Conservation (phyloP, 345 rosid genomes). For the Acer campestre region DNA sequence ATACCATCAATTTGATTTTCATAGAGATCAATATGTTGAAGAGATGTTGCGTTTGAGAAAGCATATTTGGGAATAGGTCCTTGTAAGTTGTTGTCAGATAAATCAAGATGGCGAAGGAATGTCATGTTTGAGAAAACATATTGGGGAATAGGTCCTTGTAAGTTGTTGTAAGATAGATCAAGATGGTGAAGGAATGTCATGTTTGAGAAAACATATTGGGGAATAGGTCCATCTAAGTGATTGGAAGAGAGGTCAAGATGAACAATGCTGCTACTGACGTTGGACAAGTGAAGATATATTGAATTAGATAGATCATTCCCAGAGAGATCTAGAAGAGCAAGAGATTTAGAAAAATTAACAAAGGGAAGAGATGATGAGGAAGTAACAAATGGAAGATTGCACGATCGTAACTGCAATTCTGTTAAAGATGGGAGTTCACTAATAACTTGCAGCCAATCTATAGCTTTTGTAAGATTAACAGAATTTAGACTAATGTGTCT, state of each 20-base stretch:
- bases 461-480: neutral
- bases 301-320: neutral
- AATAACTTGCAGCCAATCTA: neutral
- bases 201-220: neutral
- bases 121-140: neutral
- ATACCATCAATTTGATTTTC: too few species aligned
- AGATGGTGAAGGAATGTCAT: neutral
- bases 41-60: neutral
- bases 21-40: too few species aligned
- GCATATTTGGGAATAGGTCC: neutral
- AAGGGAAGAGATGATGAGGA: neutral
- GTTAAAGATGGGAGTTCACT: neutral
- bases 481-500: neutral
- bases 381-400: too few species aligned
- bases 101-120: neutral
- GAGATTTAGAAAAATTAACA: neutral
- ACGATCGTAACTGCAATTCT: too few species aligned
- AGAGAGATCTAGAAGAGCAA: neutral
- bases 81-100: neutral
- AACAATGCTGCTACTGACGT: neutral
- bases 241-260: neutral
- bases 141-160: neutral
- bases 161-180: neutral
- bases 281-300: slow-evolving; percentile 5
- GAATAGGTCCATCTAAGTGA: neutral